Evolutionary conservation across 1,284 basidiomycete genomes (phyloP).

Genomic region (Thelephora terrestris): DNA sequence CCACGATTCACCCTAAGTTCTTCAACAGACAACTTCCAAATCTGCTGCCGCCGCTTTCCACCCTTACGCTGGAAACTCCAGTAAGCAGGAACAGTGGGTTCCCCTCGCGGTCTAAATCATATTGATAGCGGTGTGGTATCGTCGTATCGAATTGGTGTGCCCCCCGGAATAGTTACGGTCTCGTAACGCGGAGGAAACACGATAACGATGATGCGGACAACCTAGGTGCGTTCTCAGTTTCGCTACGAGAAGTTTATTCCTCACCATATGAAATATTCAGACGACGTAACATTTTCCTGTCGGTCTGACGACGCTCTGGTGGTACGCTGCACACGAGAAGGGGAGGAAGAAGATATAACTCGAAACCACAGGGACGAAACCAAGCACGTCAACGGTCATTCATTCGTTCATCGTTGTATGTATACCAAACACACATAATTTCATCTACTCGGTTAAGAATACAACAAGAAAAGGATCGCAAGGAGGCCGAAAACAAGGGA

Average conservation of each 20-base stretch:
- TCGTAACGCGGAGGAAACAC: conserved; percentile 16
- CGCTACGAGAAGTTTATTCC: neutral
- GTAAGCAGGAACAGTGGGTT: conserved; percentile 34
- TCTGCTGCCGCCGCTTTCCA: conserved; percentile 43
- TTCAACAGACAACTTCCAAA: conserved; percentile 31
- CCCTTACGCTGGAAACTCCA: conserved; percentile 34
- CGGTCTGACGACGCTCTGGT: conserved; percentile 41
- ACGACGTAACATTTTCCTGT: conserved; percentile 60
- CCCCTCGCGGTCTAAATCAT: no score
- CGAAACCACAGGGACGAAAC: no score
- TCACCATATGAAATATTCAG: conserved; percentile 13
- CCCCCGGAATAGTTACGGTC: neutral
- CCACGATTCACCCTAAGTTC: no score
- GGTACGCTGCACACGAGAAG: conserved; percentile 25
- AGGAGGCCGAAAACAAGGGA: no score
- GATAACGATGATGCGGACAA: conserved; percentile 43
- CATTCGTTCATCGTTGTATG: no score
- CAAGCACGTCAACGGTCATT: no score
- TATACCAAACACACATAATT: no score
- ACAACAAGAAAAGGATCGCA: no score
- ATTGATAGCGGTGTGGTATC: conserved; percentile 45
- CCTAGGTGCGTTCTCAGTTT: conserved; percentile 33
- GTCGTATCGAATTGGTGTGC: conserved; percentile 52
- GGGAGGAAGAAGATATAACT: no score
- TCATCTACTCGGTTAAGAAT: no score